A percentile compares a stretch with the other conserved stretches of the same genome.
Evolutionary conservation across 768 basidiomycete genomes (phyloP).

Genomic region (Lentinula sp.): DNA sequence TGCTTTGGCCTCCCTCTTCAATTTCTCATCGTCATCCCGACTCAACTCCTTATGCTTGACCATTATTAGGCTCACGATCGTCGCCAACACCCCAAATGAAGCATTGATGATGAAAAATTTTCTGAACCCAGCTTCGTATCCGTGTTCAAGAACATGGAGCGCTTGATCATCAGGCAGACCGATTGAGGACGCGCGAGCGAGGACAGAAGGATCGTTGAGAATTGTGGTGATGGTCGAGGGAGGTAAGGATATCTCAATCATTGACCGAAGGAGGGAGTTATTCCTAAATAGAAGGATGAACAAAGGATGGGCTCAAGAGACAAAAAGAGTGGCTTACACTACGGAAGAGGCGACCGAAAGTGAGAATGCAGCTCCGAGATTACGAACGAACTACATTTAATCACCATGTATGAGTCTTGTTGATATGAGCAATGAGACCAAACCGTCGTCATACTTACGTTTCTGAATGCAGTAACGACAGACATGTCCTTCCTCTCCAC

Average conservation of each 20-base stretch:
- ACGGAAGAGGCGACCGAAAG: conserved; percentile 58
- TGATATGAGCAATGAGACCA: background rate
- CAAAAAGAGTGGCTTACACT: conserved; percentile 27
- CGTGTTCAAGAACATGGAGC: conserved; percentile 34
- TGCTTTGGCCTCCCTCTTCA: conserved; percentile 28
- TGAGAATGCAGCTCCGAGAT: conserved; percentile 64
- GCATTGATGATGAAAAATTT: conserved; percentile 58
- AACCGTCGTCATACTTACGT: background rate
- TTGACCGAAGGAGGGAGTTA: conserved; percentile 39
- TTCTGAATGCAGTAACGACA: conserved; percentile 47
- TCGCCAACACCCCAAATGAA: conserved; percentile 44
- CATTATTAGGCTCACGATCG: conserved; percentile 47
- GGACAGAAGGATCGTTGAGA: conserved; percentile 40
- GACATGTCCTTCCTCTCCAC: conserved; percentile 70
- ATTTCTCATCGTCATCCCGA: conserved; percentile 47
- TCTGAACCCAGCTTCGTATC: conserved; percentile 54
- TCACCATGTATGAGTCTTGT: background rate
- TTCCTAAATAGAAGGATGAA: conserved; percentile 23
- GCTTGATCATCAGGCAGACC: conserved; percentile 30
- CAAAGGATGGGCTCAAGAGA: background rate
- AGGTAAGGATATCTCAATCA: conserved; percentile 31
- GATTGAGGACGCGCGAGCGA: conserved; percentile 23
- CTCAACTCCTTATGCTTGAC: conserved; percentile 58
- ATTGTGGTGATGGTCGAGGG: conserved; percentile 31
- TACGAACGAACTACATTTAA: conserved; percentile 49